Evolutionary conservation across 495 filamentous ascomycete species (phyloP), one percentile per base, ranked within the genome.

Genomic region (Staphylotrichum longicolle): DNA sequence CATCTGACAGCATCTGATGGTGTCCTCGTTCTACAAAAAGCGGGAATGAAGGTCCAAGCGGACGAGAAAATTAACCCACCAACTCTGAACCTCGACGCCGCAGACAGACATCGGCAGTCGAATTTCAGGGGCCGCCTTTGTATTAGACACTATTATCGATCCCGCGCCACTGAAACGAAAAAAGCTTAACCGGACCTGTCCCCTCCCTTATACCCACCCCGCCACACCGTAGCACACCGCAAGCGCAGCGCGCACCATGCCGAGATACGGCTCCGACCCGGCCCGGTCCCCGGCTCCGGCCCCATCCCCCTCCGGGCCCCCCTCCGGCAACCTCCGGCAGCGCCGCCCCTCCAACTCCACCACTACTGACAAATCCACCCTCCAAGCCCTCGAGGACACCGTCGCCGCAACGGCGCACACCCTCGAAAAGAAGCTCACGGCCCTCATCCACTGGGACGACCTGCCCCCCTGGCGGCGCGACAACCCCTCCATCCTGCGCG

Each of bases 381-480:
- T 70, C 41, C 41, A 72, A 9, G 60, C 70, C 55, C 62, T 75
- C 61, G 41, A 77, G 12, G 33, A 63, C 53, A 35, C 64, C 7
- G 74, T 71, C 41, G 41, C 20, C 20, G 20, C 20, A 1, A 27
- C 20, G 1, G 20, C 20, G 20, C 20, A 70, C 10, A 63, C 52
- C 39, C 48, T 69, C 48, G 73, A 73, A 49, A 54, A 14, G 5
- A 15, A 67, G 39, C 62, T 76, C 10, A 0, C 10, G 0, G 35
- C 4, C 34, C 68, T 74, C 20, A 46, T 77, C 5, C 63, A 68
- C 46, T 80, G 75, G 75, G 74, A 79, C 63, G 76, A 79, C 39
- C 72, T 80, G 11, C 72, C 73, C 12, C 40, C 64, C 42, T 80
- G 78, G 78, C 75, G 75, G 35, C 75, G 75, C 57, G 77, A 80